These are phyloP conservation scores for Boeremia exigua DNA, from an alignment of 2,329 filamentous ascomycete genomes.

Conservation along the genomic window DNA sequence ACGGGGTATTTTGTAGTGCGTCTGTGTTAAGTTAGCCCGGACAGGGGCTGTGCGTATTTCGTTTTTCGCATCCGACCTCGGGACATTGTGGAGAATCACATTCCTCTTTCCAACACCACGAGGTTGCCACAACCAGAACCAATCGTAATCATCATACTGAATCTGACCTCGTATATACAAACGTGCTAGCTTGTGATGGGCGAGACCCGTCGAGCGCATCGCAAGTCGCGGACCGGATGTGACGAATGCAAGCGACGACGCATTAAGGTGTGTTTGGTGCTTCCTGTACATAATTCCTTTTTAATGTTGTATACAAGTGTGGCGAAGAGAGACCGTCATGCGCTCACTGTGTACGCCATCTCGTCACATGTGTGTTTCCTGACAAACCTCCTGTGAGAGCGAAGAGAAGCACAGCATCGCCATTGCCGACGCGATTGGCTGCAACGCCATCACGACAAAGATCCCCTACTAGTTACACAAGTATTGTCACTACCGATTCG, in stretches of 20 bases:
- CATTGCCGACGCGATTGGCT: neutral
- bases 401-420: neutral
- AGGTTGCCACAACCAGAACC: no score
- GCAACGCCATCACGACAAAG: neutral
- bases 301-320: constrained; percentile 8
- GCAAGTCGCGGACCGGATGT: constrained; percentile 27
- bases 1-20: neutral
- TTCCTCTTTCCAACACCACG: no score
- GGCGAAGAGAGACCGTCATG: constrained; percentile 20
- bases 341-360: constrained; percentile 16
- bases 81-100: no score
- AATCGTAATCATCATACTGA: neutral
- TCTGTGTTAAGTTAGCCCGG: neutral
- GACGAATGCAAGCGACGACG: constrained; percentile 27
- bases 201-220: constrained; percentile 21
- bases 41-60: constrained; percentile 14
- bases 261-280: constrained; percentile 23
- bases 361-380: constrained; percentile 14
- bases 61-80: constrained; percentile 12
- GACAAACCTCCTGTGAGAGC: neutral
- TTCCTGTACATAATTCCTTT: no score
- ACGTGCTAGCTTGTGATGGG: constrained; percentile 9
- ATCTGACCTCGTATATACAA: neutral
- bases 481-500: neutral
- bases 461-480: neutral